Evolutionary conservation across 441 rosid species (phyloP).

Genomic region (Iberis amara): DNA sequence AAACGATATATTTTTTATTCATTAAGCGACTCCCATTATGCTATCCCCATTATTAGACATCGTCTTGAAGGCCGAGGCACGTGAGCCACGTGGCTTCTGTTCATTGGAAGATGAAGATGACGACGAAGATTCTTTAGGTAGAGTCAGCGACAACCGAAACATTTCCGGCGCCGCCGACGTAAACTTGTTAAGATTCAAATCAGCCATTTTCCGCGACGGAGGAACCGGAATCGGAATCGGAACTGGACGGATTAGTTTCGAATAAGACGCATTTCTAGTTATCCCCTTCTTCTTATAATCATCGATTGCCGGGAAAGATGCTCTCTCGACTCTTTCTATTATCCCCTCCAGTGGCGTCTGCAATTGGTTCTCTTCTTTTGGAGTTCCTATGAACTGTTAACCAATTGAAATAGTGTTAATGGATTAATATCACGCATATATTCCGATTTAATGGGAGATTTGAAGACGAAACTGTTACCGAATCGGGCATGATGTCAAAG

Average conservation of each 20-base stretch:
- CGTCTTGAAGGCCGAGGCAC: constrained; percentile 48
- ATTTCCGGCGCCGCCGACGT: constrained; percentile 19
- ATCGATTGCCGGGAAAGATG: not conserved
- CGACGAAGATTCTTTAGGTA: constrained; percentile 29
- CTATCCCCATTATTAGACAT: constrained; percentile 60
- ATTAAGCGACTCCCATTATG: constrained; percentile 75
- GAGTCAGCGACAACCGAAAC: constrained; percentile 51
- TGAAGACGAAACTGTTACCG: constrained; percentile 42
- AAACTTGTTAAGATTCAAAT: constrained; percentile 38
- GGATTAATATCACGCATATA: not conserved
- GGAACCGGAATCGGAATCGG: constrained; percentile 49
- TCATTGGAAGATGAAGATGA: constrained; percentile 39
- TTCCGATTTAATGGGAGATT: not conserved
- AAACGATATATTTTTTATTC: constrained; percentile 22
- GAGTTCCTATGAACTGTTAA: constrained; percentile 7
- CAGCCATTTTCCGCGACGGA: constrained; percentile 63
- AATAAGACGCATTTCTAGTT: not conserved
- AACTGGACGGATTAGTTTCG: constrained; percentile 42
- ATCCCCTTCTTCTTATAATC: constrained; percentile 26
- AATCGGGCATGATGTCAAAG: constrained; percentile 66
- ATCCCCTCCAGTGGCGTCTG: constrained; percentile 4
- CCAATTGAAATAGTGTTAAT: not conserved
- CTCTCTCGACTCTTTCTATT: not conserved
- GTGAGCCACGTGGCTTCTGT: constrained; percentile 40
- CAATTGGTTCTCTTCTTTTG: constrained; percentile 8